These are phyloP conservation scores for Teratosphaeria viscida DNA, from an alignment of 2,329 filamentous ascomycete species.

Conservation along the genomic window DNA sequence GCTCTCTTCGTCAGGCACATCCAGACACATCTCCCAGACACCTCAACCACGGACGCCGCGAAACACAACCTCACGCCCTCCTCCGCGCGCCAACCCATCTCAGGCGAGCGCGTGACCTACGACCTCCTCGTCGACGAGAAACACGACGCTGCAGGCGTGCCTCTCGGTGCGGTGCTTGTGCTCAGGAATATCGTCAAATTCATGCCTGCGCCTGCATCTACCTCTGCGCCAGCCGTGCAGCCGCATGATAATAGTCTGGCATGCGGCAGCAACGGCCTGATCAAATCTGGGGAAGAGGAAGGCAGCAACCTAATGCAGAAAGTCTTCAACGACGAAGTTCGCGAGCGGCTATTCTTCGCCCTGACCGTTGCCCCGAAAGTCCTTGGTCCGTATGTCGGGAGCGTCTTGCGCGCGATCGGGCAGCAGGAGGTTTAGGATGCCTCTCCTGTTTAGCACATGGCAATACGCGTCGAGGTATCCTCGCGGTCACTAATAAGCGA, in stretches of 20 bases:
- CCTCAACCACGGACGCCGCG: slow-evolving; percentile 16
- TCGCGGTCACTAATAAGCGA: neutral
- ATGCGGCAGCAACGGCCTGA: neutral
- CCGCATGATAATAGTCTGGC: neutral
- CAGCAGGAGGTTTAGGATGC: neutral
- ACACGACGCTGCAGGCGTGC: slow-evolving; percentile 60
- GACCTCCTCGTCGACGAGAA: slow-evolving; percentile 41
- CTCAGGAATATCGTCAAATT: slow-evolving; percentile 63
- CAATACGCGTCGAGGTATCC: neutral
- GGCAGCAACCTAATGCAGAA: slow-evolving; percentile 1
- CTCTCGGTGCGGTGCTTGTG: slow-evolving; percentile 67
- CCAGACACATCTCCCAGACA: slow-evolving; percentile 55
- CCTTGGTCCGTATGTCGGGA: neutral
- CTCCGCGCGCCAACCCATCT: slow-evolving; percentile 5
- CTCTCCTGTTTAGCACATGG: neutral
- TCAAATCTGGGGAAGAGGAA: neutral
- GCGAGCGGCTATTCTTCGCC: slow-evolving; percentile 9
- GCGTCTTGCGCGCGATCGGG: neutral
- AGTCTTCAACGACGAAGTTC: slow-evolving; percentile 8
- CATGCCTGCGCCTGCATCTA: slow-evolving; percentile 12
- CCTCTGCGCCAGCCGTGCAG: slow-evolving; percentile 5
- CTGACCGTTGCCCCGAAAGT: slow-evolving; percentile 4
- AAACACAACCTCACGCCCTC: slow-evolving; percentile 16
- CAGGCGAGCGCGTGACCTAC: slow-evolving; percentile 23
- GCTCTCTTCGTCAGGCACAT: slow-evolving; percentile 42